Conservation (phyloP, 192 early-diverging fungal genomes). For the Mortierella claussenii region DNA sequence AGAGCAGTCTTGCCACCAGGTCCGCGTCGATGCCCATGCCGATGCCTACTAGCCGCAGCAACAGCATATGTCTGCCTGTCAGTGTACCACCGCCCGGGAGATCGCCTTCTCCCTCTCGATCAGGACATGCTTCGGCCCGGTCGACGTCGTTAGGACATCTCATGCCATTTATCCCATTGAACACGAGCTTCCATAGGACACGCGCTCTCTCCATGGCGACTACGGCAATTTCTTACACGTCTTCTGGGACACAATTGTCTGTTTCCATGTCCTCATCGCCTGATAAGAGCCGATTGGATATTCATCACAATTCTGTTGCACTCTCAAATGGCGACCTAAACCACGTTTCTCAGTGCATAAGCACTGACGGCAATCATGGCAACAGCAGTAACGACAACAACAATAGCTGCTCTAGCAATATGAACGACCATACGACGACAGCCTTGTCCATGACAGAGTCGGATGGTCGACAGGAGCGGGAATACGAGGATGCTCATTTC, state of each 20-base stretch:
- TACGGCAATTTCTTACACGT: constrained; percentile 33
- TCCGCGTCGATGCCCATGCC: too few species aligned
- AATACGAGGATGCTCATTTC: constrained; percentile 41
- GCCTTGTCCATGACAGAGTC: neutral
- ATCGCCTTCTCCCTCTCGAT: neutral
- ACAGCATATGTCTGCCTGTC: constrained; percentile 24
- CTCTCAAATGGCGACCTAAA: neutral
- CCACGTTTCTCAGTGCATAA: constrained; percentile 13
- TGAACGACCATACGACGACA: neutral
- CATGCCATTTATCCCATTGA: neutral
- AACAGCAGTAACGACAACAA: neutral
- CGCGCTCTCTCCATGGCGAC: constrained; percentile 25
- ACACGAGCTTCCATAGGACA: neutral
- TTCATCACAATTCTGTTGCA: constrained; percentile 31
- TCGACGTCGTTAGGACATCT: constrained; percentile 36
- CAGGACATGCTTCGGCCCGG: constrained; percentile 8
- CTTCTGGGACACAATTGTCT: constrained; percentile 34
- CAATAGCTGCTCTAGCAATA: neutral
- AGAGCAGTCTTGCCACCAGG: neutral
- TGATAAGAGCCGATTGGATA: constrained; percentile 32
- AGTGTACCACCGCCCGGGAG: too few species aligned
- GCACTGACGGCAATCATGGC: neutral
- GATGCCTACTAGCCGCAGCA: constrained; percentile 20
- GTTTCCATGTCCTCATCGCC: constrained; percentile 39
- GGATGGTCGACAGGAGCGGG: constrained; percentile 25